These are phyloP conservation scores for Verticillium albo-atrum DNA, from an alignment of 2,329 filamentous ascomycete species.

Conservation along the genomic window DNA sequence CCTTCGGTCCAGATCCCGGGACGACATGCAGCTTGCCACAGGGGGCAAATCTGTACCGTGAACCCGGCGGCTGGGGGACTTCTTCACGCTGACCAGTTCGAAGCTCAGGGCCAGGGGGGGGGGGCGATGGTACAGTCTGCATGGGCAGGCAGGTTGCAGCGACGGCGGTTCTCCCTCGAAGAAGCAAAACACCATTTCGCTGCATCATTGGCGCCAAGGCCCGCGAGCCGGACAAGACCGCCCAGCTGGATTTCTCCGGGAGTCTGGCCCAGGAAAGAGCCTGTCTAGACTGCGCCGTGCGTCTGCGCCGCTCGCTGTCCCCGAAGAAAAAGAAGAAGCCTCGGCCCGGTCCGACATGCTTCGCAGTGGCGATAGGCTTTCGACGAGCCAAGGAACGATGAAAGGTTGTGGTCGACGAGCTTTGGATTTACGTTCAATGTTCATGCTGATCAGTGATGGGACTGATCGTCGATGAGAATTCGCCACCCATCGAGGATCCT, in stretches of 20 bases:
- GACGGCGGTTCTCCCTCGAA: too few relatives aligned
- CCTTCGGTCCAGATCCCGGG: background rate
- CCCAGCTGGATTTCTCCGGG: background rate
- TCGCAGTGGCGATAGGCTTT: too few relatives aligned
- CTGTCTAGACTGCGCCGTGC: background rate
- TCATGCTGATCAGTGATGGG: too few relatives aligned
- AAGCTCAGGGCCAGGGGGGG: too few relatives aligned
- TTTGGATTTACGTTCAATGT: too few relatives aligned
- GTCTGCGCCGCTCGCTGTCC: background rate
- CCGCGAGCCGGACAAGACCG: background rate
- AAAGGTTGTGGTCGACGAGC: too few relatives aligned
- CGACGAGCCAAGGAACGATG: too few relatives aligned
- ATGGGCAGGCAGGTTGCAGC: too few relatives aligned
- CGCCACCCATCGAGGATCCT: background rate
- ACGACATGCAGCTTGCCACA: background rate
- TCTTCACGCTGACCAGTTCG: background rate
- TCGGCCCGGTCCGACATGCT: background rate
- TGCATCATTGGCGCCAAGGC: too few relatives aligned
- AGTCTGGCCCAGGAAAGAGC: background rate
- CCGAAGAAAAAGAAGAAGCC: background rate
- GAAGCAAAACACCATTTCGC: too few relatives aligned
- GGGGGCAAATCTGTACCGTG: background rate
- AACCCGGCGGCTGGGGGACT: background rate
- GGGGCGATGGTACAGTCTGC: too few relatives aligned
- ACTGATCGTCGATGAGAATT: background rate